Evolutionary conservation across 257 asterid genomes (phyloP), one percentile per base, ranked within the genome.

Genomic region (Solanum phureja): DNA sequence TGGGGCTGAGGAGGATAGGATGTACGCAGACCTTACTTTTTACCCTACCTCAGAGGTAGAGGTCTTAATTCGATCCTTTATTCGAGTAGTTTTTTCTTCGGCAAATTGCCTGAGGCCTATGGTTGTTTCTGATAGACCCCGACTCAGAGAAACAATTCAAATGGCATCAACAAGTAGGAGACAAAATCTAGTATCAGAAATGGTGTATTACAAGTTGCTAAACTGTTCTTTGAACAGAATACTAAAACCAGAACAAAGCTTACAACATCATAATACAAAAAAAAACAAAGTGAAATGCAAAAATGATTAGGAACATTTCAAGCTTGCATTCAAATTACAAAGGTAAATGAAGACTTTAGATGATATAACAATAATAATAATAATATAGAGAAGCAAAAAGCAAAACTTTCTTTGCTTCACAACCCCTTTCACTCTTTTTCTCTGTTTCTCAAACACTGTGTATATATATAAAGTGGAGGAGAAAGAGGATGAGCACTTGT

Each of bases 401-500:
- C 60, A 35, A 75, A 83, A 37, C 79, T 84, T 87, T 88, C 90
- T 88, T 89, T 87, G 87, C 94, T 92, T 91, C 93, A 90, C 91
- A 86, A 90, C 87, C 14, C 87, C 90, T 2, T 73, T 74, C 92
- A 88, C 91, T 85, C 87, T 77, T 58, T 58, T 81, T 34, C 81
- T 86, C 90, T 18, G 76, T 74, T 91, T 82, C 85, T 89, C 84
- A 87, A 87, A 29, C 21, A 46, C 91, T 87, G 90, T 81, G 90
- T 91, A 62, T 85, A 88, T 93, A 88, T 93, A 88, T 90, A 93
- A 92, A 89, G 91, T 62, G 90, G 94, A 93, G 91, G 93, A 93
- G 99, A 95, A 95, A 94, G 98, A 97, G 99, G 89, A 87, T 87
- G 89, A 87, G 89, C 89, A 81, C 87, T 77, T 74, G 64, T 87